phyloP scores from a whole-genome alignment of 305 asterid genomes.

The Fraxinus latifolia region DNA sequence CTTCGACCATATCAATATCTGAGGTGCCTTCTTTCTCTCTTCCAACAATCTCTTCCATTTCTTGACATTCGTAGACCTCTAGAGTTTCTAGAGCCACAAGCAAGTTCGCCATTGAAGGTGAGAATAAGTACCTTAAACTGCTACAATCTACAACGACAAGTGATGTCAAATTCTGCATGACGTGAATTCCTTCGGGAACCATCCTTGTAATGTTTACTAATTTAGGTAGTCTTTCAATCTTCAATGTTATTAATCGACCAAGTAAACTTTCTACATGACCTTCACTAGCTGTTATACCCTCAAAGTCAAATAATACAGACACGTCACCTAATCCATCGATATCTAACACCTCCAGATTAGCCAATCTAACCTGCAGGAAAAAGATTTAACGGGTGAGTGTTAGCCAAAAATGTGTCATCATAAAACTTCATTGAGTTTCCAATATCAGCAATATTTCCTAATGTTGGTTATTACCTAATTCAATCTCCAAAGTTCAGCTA shows the following conservation, averaged over 20 bases:
- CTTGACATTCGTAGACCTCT: not conserved
- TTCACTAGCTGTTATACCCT: not conserved
- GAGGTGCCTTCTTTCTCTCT: not conserved
- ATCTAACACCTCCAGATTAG: not conserved
- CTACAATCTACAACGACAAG: not conserved
- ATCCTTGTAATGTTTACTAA: not conserved
- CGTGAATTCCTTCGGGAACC: slow-evolving; percentile 2
- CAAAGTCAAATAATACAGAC: not conserved
- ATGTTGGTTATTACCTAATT: not conserved
- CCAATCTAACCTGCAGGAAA: not conserved
- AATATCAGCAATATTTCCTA: not conserved
- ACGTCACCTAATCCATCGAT: not conserved
- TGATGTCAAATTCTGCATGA: not conserved
- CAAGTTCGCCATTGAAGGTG: slow-evolving; percentile 13
- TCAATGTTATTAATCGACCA: not conserved
- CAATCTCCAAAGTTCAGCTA: not conserved
- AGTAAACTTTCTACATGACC: not conserved
- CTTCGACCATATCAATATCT: not conserved
- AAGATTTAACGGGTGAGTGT: not conserved
- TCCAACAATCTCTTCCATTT: slow-evolving; percentile 7
- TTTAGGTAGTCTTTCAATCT: not conserved
- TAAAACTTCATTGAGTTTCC: not conserved
- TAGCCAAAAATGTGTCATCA: not conserved
- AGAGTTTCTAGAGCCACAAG: slow-evolving; percentile 11
- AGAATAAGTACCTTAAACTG: not conserved